Conservation (phyloP, 805 yeast genomes). For the Spathaspora boniae region DNA sequence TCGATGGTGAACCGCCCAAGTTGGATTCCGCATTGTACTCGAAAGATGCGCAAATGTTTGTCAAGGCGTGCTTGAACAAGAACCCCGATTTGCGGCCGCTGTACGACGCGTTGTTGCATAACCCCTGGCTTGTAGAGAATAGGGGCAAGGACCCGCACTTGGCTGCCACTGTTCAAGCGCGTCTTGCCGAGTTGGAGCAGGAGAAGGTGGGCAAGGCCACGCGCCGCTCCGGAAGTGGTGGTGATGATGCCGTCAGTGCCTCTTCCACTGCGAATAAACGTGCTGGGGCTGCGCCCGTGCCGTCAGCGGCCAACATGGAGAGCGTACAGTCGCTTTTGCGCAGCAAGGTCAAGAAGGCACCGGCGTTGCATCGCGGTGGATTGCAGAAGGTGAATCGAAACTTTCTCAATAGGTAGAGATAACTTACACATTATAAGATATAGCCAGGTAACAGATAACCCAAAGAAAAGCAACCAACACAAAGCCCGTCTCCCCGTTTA, state of each 20-base stretch:
- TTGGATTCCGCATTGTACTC: slow-evolving; percentile 63
- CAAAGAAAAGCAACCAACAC: background rate
- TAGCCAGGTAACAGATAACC: background rate
- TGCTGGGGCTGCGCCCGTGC: slow-evolving; percentile 1
- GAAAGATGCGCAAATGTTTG: slow-evolving; percentile 78
- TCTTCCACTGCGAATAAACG: slow-evolving; percentile 4
- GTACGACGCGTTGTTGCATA: slow-evolving; percentile 68
- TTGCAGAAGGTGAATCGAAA: slow-evolving; percentile 18
- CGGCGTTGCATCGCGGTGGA: slow-evolving; percentile 44
- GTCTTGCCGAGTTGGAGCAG: slow-evolving; percentile 13
- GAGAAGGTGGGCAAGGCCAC: slow-evolving; percentile 3
- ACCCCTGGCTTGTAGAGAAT: slow-evolving; percentile 75
- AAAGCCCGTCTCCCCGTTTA: slow-evolving; percentile 13
- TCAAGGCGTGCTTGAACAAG: slow-evolving; percentile 71
- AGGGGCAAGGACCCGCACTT: slow-evolving; percentile 33
- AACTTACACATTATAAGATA: background rate
- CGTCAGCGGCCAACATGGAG: slow-evolving; percentile 19
- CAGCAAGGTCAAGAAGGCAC: slow-evolving; percentile 37
- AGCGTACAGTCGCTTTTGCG: slow-evolving; percentile 38
- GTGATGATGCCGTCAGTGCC: too few species aligned
- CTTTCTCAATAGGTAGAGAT: slow-evolving; percentile 9
- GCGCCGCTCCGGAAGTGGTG: too few species aligned
- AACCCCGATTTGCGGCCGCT: slow-evolving; percentile 78
- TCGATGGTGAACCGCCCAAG: slow-evolving; percentile 93
- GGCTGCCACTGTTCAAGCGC: slow-evolving; percentile 24